Evolutionary conservation across 257 asterid genomes (phyloP).

Genomic region (Salvia splendens): DNA sequence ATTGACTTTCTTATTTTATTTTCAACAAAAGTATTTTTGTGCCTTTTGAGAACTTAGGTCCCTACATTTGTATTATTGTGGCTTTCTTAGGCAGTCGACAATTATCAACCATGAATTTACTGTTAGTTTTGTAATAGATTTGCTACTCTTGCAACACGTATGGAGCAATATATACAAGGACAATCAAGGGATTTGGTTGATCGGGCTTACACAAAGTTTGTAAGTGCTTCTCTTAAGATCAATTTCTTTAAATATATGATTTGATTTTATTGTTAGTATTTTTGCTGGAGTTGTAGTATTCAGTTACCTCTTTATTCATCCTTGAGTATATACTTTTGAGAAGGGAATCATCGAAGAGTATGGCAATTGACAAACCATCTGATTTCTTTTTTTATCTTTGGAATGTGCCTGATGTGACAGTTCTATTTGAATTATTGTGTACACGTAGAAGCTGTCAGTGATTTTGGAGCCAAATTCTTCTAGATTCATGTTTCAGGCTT

Average conservation of each 20-base stretch:
- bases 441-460: not conserved
- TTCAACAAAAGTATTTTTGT: not conserved
- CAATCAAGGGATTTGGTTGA: conserved; percentile 98
- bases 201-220: conserved; percentile 90
- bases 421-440: conserved; percentile 11
- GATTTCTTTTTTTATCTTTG: not conserved
- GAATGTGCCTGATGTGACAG: not conserved
- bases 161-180: conserved; percentile 99
- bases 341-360: not conserved
- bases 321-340: not conserved
- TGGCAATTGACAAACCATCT: conserved; percentile 6
- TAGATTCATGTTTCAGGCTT: conserved; percentile 5
- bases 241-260: not conserved
- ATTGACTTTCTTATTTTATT: not conserved
- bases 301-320: conserved; percentile 20
- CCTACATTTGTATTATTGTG: conserved; percentile 21
- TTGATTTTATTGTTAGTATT: not conserved
- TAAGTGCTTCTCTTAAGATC: conserved; percentile 45
- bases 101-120: conserved; percentile 23
- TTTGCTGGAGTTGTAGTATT: conserved; percentile 3
- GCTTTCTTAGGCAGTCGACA: conserved; percentile 18
- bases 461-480: not conserved
- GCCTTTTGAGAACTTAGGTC: conserved; percentile 18
- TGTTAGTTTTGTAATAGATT: conserved; percentile 56
- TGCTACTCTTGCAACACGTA: conserved; percentile 96